Evolutionary conservation across 1,284 basidiomycete genomes (phyloP), one percentile per base, ranked within the genome.

Genomic region (Fomitopsis betulina): DNA sequence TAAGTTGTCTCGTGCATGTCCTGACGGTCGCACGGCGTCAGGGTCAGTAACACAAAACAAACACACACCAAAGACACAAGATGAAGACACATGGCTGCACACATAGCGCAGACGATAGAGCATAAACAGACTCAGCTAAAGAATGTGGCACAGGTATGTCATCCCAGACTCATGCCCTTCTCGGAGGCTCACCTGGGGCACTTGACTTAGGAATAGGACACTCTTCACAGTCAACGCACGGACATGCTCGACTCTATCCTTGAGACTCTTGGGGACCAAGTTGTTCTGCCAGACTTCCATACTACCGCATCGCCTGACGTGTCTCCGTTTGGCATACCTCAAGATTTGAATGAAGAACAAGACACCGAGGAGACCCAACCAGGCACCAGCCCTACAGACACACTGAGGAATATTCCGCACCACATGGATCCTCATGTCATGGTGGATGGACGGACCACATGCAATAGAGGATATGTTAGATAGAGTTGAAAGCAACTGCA

Each of bases 211-310:
- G 81, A 84, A 68, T 92, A 88, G 87, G 90, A 93, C 65, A 65
- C 69, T 7, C 69, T 81, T 19, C 81, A 89, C 19, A 74, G 72
- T 7, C 79, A 84, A 67, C 82, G 83, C 40, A 79, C 81, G 13
- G 76, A 80, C 25, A 79, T 81, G 1, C 78, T 93, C 4, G 90
- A 93, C 63, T 65, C 68, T 27, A 79, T 91, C 33, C 79, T 93
- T 8, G 89, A 92, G 59, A 81, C 83, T 2, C 79, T 92, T 7
- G 85, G 87, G 19, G 69, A 77, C 0, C 89, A 90, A 60, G 73
- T 82, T 37, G 89, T 93, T 8, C 89, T 89, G 0, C 85, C 87
- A 1, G 85, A 84, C 53, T 91, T 92, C 67, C 83, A 92, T 69
- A 78, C 87, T 64, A 78, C 77, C 30, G 64, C 83, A 80, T 61